phyloP scores from a whole-genome alignment of 1,284 basidiomycete genomes.

The Ustilago shanxiensis region DNA sequence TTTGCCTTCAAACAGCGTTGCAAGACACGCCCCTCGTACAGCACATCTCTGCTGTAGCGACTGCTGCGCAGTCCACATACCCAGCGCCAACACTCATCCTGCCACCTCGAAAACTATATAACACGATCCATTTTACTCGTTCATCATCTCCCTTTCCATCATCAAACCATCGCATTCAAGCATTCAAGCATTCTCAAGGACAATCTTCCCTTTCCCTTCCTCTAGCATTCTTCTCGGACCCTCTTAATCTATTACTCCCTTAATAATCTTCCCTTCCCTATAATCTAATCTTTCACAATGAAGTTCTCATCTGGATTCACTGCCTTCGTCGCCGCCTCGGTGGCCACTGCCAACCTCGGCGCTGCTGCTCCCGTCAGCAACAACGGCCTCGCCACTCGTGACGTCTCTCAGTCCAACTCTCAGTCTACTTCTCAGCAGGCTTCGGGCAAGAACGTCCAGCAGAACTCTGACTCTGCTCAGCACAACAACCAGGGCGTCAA shows the following conservation, averaged over 20 bases:
- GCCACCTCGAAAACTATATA: constrained; percentile 18
- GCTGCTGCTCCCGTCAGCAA: constrained; percentile 28
- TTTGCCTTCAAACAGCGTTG: neutral
- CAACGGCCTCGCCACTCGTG: constrained; percentile 8
- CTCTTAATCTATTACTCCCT: constrained; percentile 5
- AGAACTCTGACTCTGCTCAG: constrained; percentile 23
- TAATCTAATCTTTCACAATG: constrained; percentile 28
- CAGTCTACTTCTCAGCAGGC: constrained; percentile 29
- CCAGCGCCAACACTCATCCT: neutral
- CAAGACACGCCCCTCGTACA: neutral
- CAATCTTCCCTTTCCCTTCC: constrained; percentile 14
- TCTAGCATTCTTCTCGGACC: constrained; percentile 14
- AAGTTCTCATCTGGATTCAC: constrained; percentile 39
- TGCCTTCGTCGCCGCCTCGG: constrained; percentile 35
- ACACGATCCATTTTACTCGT: constrained; percentile 3
- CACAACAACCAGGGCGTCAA: constrained; percentile 32
- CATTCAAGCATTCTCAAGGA: constrained; percentile 26
- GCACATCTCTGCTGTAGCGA: neutral
- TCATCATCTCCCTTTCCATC: constrained; percentile 13
- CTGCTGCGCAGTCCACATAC: neutral
- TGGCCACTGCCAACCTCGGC: constrained; percentile 32
- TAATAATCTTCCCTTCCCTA: neutral
- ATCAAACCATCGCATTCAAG: constrained; percentile 24
- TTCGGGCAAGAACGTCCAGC: constrained; percentile 20
- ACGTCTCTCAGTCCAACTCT: constrained; percentile 29